These are phyloP conservation scores for Trichosanthes truncata DNA, from an alignment of 306 rosid species.

Conservation along the genomic window DNA sequence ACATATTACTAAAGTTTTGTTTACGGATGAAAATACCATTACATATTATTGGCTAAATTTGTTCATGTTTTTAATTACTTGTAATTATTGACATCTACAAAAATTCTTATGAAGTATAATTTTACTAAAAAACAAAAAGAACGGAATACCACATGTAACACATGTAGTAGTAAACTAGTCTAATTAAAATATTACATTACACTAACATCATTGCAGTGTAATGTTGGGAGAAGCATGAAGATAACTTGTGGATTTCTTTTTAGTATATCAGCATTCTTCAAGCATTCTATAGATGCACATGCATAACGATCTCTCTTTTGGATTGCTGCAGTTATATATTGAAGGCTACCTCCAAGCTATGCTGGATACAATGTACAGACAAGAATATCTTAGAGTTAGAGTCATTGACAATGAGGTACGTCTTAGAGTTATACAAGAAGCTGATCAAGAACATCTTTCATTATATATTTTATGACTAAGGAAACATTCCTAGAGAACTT, in stretches of 20 bases:
- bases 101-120: neutral
- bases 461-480: neutral
- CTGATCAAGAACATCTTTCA: conserved; percentile 1
- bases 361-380: conserved; percentile 83
- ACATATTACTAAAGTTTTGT: neutral
- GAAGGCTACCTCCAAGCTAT: conserved; percentile 99
- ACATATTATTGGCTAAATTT: neutral
- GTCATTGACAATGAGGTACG: conserved; percentile 78
- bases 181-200: neutral
- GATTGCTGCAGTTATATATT: conserved; percentile 64
- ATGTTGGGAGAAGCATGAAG: neutral
- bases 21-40: neutral
- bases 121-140: neutral
- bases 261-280: neutral
- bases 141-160: neutral
- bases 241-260: neutral
- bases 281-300: neutral
- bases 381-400: conserved; percentile 86
- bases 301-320: conserved; percentile 12
- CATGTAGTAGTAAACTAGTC: neutral
- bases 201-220: neutral
- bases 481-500: neutral
- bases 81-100: neutral
- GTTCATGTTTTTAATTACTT: neutral
- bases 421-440: conserved; percentile 6